phyloP scores from a whole-genome alignment of 495 filamentous ascomycete species.

The Talaromyces adpressus region DNA sequence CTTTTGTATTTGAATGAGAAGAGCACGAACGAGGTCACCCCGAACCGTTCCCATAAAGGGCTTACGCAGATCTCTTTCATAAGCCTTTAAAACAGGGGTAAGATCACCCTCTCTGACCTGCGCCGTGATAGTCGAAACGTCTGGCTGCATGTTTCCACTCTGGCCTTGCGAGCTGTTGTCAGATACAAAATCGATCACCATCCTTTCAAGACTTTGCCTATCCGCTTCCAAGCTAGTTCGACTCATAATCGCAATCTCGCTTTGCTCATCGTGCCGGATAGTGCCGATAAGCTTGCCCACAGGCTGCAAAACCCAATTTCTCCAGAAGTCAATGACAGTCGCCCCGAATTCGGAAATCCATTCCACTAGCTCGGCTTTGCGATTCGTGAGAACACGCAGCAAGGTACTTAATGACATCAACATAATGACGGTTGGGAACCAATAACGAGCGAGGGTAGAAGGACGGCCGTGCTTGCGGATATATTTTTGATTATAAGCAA shows the following conservation, averaged over 20 bases:
- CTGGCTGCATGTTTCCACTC: conserved; percentile 35
- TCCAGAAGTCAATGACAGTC: conserved; percentile 83
- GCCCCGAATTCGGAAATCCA: conserved; percentile 71
- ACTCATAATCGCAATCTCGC: conserved; percentile 93
- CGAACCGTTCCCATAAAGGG: conserved; percentile 73
- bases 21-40: conserved; percentile 81
- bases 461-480: conserved; percentile 64
- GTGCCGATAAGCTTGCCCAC: conserved; percentile 76
- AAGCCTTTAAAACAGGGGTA: conserved; percentile 82
- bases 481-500: conserved; percentile 35
- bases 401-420: conserved; percentile 75
- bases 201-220: conserved; percentile 83
- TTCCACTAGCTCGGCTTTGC: conserved; percentile 60
- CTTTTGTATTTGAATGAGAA: conserved; percentile 96
- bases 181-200: conserved; percentile 91
- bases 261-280: conserved; percentile 82
- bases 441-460: conserved; percentile 71
- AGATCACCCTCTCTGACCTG: conserved; percentile 88
- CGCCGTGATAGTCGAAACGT: conserved; percentile 62
- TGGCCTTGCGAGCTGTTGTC: conserved; percentile 55
- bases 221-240: conserved; percentile 83
- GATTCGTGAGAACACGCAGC: conserved; percentile 63
- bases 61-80: conserved; percentile 74
- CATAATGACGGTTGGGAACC: conserved; percentile 59
- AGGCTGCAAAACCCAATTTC: conserved; percentile 91